Base-by-base conservation (phyloP, 2,329 filamentous ascomycete genomes). In the Fusarium nurragi region DNA sequence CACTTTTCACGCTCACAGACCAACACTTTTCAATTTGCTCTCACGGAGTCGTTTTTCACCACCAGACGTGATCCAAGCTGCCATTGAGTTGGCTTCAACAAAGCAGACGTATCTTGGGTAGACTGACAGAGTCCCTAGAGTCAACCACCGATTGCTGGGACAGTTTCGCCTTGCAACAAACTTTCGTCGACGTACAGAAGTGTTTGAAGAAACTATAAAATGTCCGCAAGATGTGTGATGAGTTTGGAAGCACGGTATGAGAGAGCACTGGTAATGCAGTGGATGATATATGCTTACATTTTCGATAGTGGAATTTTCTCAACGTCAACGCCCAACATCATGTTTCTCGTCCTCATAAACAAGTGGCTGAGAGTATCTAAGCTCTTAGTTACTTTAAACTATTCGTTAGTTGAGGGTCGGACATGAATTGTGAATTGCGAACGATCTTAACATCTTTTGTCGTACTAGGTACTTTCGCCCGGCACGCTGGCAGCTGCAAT, bases 141-240 rank as follows among this genome's bases (percentile, higher is more conserved):
- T 25, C n/a, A 12, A 47, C 56, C 0, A 57, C 52, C 2, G 19
- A 21, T 9, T 49, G 46, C 1, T 63, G 60, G 60, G 34, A 62
- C 6, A 46, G 28, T 16, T 57, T 43, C 19, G 4, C 36, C 0
- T 34, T 16, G 23, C 0, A 49, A 0, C 45, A 64, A 13, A 53
- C 22, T 12, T 62, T 62, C 7, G 2, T 21, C 0, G 51, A 48
- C 3, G 22, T 18, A 0, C 18, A 14, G 1, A 50, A 40, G 2
- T 57, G 51, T 4, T 11, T 52, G 4, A 37, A 57, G 2, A 13
- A 49, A 1, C 4, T 61, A 0, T 7, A 47, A 1, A n/a, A 25
- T 1, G 40, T 63, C 4, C 21, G 28, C 4, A 61, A 14, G 1
- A 18, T 18, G 0, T 64, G 60, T 1, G 46, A 57, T 2, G 22